Base-by-base conservation (phyloP, 2,329 filamentous ascomycete genomes). In the Colletotrichum gloeosporioides region DNA sequence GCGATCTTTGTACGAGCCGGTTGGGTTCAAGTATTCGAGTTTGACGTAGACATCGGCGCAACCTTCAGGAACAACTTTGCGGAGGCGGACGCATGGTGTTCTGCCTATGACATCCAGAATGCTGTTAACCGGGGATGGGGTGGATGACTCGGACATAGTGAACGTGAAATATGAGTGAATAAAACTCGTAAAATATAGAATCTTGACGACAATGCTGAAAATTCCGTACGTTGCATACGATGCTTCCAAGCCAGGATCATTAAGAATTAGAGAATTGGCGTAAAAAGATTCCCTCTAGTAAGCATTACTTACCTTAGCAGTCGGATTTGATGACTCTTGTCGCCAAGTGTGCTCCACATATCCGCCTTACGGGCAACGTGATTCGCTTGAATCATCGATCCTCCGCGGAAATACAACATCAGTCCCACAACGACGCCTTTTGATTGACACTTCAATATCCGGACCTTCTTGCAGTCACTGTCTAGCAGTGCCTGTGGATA, bases 1-100 rank as follows among this genome's bases (percentile, higher is more conserved):
- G 8, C 77, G 75, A 27, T 78, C 77, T 39, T 78, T 78, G 36
- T 72, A 70, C 4, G 71, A 75, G 10, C 71, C 75, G 12, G 71
- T 78, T 10, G 77, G 77, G 18, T 77, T 77, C n/a, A 71, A 12
- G 53, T 25, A 66, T n/a, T 78, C 71, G 6, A 78, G 71, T 2
- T 78, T 77, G 22, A 78, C n/a, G 10, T 69, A 75, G 18, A 78
- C 69, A 2, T 69, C 32, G 57, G 77, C 71, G 71, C 77, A 36
- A 8, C 49, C 63, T 12, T 75, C 55, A 7, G 77, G 75, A 4
- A 75, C 61, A 34, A 78, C 57, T 16, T 67, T 66, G 15, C 61
- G 34, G 8, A 78, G 71, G 6, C 64, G 71, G 29, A 77, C 61
- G 59, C 73, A 49, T 34, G 77, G 71, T 12, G 77, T 75, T 53